Evolutionary conservation across 352 stramenopile species (phyloP), one percentile per base, ranked within the genome.

Genomic region (Saprolegnia parasitica): DNA sequence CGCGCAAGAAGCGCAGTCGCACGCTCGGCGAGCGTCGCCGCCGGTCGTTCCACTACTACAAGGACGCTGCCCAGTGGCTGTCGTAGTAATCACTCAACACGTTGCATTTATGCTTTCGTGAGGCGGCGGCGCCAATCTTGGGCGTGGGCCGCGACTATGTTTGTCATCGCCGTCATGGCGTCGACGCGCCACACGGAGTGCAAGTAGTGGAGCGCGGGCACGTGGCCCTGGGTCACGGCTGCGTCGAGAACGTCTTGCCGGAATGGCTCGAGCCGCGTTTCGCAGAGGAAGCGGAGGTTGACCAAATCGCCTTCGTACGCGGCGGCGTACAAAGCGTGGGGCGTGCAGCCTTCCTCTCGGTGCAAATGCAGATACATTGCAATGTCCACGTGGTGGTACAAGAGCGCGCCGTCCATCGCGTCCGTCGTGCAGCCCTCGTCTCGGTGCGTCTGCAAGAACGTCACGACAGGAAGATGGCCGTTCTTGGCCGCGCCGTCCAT

Each of bases 321-420:
- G 13, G 52, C 52, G 20, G 52, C 52, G 52, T 60, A 60, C 13
- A 60, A 24, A 3, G 52, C 52, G 20, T 60, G 11, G 35, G 52
- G 24, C 16, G 78, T 79, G 56, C 81, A 89, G 0, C 77, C 78
- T 32, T 86, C 76, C 0, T 50, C 18, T 54, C 74, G 54, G 42
- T 89, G 57, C 9, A 52, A 26, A 37, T 86, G 77, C 8, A 89
- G 72, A 78, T 74, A 85, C 45, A 81, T 74, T 0, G 83, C 73
- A 11, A 86, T 67, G 57, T 81, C 35, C 54, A 89, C 67, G 24
- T 89, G 72, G 0, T 77, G 77, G 26, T 72, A 58, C 4, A 71
- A 57, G 18, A 78, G 73, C 24, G 81, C 81, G 21, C 26, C 50
- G 72, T 87, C 77, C 75, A 88, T 84, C 2, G 79, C 79, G 6